Percentiles rank a stretch among this genome's conserved stretches.
Conservation (phyloP, 1,139 yeast genomes). For the Arxiozyma slooffiae region DNA sequence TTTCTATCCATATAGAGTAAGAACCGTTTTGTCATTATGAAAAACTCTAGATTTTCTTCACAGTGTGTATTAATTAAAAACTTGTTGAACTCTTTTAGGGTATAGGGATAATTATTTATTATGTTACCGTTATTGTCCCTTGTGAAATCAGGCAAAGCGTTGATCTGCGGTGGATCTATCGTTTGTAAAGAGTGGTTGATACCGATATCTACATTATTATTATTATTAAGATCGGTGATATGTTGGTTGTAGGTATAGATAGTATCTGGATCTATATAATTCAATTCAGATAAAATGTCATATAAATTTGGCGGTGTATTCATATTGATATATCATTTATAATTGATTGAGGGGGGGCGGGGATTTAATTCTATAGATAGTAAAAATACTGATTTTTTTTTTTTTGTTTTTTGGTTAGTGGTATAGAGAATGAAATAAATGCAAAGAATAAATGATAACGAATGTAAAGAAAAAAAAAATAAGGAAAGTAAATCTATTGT, state of each 20-base stretch:
- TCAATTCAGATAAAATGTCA: slow-evolving; percentile 12
- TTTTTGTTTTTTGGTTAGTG: too few relatives aligned
- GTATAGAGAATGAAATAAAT: too few relatives aligned
- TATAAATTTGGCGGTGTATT: slow-evolving; percentile 13
- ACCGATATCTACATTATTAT: neutral
- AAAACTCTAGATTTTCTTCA: slow-evolving; percentile 27
- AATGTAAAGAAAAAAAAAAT: too few relatives aligned
- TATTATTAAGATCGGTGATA: too few relatives aligned
- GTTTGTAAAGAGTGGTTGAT: neutral
- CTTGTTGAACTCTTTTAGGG: slow-evolving; percentile 17
- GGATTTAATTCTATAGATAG: too few relatives aligned
- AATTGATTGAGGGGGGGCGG: neutral
- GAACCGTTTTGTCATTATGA: slow-evolving; percentile 10
- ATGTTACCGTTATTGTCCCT: neutral
- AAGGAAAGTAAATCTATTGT: too few relatives aligned
- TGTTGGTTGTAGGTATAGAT: neutral
- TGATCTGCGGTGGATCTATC: neutral
- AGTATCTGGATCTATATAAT: neutral
- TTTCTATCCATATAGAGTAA: slow-evolving; percentile 6
- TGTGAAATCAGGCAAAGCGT: neutral
- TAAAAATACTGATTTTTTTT: neutral
- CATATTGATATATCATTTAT: slow-evolving; percentile 1
- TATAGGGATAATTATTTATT: slow-evolving; percentile 10
- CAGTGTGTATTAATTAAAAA: slow-evolving; percentile 24
- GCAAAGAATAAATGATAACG: neutral